Evolutionary conservation across 2,329 filamentous ascomycete genomes (phyloP).

Genomic region (Fusarium paranaense): DNA sequence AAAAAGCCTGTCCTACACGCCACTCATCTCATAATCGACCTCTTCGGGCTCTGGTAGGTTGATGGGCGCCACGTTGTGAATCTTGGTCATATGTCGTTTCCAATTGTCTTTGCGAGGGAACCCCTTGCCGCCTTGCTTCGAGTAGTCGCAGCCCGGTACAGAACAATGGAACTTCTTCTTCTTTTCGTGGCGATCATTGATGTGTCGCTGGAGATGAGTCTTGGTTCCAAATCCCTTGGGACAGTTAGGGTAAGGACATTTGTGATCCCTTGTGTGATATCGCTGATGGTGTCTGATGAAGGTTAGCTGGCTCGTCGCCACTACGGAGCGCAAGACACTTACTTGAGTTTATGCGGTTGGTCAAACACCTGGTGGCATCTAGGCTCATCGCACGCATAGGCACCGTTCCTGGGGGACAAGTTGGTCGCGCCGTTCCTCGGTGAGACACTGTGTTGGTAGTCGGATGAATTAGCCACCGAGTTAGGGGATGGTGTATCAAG

Average conservation of each 20-base stretch:
- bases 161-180: slow-evolving; percentile 70
- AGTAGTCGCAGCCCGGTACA: slow-evolving; percentile 66
- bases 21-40: slow-evolving; percentile 50
- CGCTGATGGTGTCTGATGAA: slow-evolving; percentile 66
- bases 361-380: slow-evolving; percentile 61
- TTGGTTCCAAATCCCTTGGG: slow-evolving; percentile 70
- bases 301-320: not conserved
- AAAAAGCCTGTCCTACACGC: slow-evolving; percentile 24
- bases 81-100: slow-evolving; percentile 72
- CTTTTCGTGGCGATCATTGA: slow-evolving; percentile 72
- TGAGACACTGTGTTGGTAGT: slow-evolving; percentile 53
- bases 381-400: slow-evolving; percentile 51
- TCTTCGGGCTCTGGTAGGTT: slow-evolving; percentile 57
- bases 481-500: slow-evolving; percentile 56
- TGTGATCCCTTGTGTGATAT: slow-evolving; percentile 71
- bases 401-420: slow-evolving; percentile 45
- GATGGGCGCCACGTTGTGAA: slow-evolving; percentile 60
- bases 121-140: slow-evolving; percentile 66
- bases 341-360: slow-evolving; percentile 71
- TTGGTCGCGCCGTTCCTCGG: slow-evolving; percentile 44
- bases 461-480: slow-evolving; percentile 47
- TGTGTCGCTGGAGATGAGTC: slow-evolving; percentile 70
- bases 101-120: slow-evolving; percentile 73
- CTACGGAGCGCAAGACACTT: slow-evolving; percentile 35
- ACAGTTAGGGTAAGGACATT: slow-evolving; percentile 64